Conservation (phyloP, 1,284 basidiomycete genomes). For the Xanthoconium separans region DNA sequence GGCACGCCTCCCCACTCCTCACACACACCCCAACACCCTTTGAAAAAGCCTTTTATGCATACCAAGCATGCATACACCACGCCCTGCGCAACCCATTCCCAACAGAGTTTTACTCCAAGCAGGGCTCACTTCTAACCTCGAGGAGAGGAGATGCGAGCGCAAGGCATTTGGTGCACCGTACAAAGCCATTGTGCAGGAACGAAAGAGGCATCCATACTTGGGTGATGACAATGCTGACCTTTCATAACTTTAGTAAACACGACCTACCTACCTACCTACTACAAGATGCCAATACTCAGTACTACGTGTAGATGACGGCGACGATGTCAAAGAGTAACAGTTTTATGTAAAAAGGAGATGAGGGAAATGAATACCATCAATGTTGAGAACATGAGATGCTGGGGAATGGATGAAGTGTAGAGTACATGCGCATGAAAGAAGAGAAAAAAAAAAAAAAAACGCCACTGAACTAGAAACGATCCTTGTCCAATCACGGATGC, state of each 20-base stretch:
- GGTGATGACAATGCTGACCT: too few species aligned
- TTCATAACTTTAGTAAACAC: too few species aligned
- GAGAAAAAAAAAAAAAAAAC: too few species aligned
- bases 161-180: conserved; percentile 67
- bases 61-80: conserved; percentile 82
- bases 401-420: not conserved
- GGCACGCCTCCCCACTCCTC: conserved; percentile 62
- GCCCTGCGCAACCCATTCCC: conserved; percentile 89
- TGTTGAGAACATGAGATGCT: too few species aligned
- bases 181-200: too few species aligned
- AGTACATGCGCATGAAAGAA: conserved; percentile 1
- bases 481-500: too few species aligned
- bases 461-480: too few species aligned
- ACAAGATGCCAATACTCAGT: conserved; percentile 18
- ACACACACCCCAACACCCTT: conserved; percentile 77
- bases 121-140: conserved; percentile 82
- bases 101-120: conserved; percentile 93
- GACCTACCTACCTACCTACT: too few species aligned
- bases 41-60: conserved; percentile 84
- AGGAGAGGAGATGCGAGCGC: conserved; percentile 70
- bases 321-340: too few species aligned
- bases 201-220: too few species aligned
- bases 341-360: too few species aligned
- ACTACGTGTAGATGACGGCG: conserved; percentile 1
- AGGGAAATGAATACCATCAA: too few species aligned